Evolutionary conservation across 2,329 filamentous ascomycete species (phyloP), one percentile per base, ranked within the genome.

Genomic region (Ophioceras dolichostomum): DNA sequence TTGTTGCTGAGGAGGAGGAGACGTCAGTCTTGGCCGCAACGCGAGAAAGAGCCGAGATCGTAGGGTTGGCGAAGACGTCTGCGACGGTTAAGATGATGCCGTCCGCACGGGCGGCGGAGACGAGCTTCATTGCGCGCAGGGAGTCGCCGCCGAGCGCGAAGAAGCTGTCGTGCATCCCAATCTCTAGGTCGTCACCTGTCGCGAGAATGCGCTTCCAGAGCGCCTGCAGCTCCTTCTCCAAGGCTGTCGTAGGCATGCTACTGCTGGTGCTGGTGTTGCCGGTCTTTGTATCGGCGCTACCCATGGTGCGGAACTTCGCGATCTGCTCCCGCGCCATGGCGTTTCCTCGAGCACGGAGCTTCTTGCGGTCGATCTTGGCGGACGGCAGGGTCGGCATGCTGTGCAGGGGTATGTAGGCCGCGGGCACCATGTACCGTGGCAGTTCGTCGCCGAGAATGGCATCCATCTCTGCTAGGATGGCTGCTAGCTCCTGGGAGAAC

Each of bases 131-230:
- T 2, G 67, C 67, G n/a, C 59, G 55, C 2, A 71, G 54, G 0
- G 67, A 72, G 49, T 72, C 67, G 6, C 68, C 66, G 1, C 65
- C 67, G 1, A 69, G 53, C 1, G 53, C 54, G 46, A 69, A 64
- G 53, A 70, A 70, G 49, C 58, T 62, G 45, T 63, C 61, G 10
- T 57, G 52, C 2, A 64, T 46, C 10, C 55, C 53, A 27, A 50
- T 50, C 9, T 29, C 35, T 1, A 31, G 37, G 0, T 35, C 19
- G n/a, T n/a, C n/a, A 12, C 46, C 41, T 10, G 18, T 33, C 10
- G 34, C 39, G 3, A 51, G 41, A 0, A 40, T 35, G 13, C 17
- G 20, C n/a, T 32, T 36, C 42, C 42, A 43, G 5, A 68, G 51
- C 0, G 63, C 43, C 19, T 55, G 55, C 2, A 67, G 46, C 28